A percentile compares a stretch with the other conserved stretches of the same genome.
Evolutionary conservation across 192 early-diverging fungal species (phyloP).

Genomic region (Fimicolochytrium jonesii): DNA sequence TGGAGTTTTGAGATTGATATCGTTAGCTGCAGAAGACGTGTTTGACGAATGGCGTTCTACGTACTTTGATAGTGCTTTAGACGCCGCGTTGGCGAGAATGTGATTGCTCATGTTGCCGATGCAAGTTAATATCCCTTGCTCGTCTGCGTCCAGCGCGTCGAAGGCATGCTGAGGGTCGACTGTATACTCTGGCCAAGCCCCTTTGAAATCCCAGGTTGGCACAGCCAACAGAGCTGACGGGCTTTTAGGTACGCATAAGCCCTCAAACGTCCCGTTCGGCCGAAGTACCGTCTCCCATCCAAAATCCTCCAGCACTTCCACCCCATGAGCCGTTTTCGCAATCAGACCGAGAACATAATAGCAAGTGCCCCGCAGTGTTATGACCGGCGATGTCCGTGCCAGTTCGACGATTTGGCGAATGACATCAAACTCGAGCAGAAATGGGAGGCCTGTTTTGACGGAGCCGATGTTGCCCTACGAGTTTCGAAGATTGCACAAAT

Average conservation of each 20-base stretch:
- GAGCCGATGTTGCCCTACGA: constrained; percentile 72
- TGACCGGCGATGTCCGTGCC: constrained; percentile 58
- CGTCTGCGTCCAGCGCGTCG: constrained; percentile 40
- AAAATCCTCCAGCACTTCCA: constrained; percentile 64
- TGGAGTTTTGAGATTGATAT: constrained; percentile 22
- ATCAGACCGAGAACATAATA: constrained; percentile 71
- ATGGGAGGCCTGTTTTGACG: constrained; percentile 58
- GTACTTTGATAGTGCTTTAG: constrained; percentile 63
- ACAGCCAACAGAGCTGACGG: constrained; percentile 60
- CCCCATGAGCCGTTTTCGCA: constrained; percentile 62
- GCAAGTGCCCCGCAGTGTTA: constrained; percentile 69
- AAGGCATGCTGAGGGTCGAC: constrained; percentile 20
- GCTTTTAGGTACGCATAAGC: constrained; percentile 66
- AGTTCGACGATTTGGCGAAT: constrained; percentile 68
- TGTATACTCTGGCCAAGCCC: constrained; percentile 30
- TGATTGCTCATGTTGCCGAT: constrained; percentile 80
- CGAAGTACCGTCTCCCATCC: constrained; percentile 71
- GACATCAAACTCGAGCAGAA: constrained; percentile 67
- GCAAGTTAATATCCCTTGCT: constrained; percentile 62
- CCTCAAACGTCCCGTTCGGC: constrained; percentile 44
- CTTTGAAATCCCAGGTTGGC: constrained; percentile 33
- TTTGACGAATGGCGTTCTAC: neutral
- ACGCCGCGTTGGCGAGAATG: constrained; percentile 74
- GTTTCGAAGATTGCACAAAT: too few species aligned
- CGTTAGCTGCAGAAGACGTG: constrained; percentile 4